Conservation (phyloP, 2,329 filamentous ascomycete genomes). For the Fusarium liriodendri region DNA sequence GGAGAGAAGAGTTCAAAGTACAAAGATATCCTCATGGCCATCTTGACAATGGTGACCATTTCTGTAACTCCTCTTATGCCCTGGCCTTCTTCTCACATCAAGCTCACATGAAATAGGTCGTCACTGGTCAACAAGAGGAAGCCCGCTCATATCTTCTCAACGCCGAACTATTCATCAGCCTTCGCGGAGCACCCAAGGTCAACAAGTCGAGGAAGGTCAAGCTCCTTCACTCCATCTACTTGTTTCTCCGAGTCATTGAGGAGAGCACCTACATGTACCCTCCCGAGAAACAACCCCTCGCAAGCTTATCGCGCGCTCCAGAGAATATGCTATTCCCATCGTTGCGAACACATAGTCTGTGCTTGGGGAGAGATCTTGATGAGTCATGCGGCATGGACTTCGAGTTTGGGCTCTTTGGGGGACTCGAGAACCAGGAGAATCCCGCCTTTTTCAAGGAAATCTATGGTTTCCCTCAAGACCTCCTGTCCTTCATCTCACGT, state of each 20-base stretch:
- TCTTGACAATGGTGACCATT: not conserved
- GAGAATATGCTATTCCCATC: not conserved
- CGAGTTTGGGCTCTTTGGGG: not conserved
- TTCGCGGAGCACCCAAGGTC: not conserved
- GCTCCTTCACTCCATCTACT: not conserved
- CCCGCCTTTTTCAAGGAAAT: not conserved
- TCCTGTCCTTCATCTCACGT: not conserved
- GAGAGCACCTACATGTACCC: not conserved
- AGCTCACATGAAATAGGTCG: not conserved
- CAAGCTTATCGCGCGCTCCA: not conserved
- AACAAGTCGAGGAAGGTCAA: not conserved
- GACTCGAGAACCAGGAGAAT: not conserved
- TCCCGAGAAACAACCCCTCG: not conserved
- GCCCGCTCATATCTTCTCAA: not conserved
- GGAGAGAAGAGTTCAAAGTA: not conserved
- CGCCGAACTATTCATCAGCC: not conserved
- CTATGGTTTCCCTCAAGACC: not conserved
- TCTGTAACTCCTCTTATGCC: not conserved
- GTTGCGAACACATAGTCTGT: not conserved
- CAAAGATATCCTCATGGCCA: not conserved
- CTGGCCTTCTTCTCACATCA: not conserved
- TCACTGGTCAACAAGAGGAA: not conserved
- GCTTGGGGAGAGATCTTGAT: not conserved
- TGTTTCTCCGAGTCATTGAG: not conserved
- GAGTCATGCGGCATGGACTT: not conserved